Evolutionary conservation across 257 asterid genomes (phyloP), one percentile per base, ranked within the genome.

Genomic region (Gentiana straminea): DNA sequence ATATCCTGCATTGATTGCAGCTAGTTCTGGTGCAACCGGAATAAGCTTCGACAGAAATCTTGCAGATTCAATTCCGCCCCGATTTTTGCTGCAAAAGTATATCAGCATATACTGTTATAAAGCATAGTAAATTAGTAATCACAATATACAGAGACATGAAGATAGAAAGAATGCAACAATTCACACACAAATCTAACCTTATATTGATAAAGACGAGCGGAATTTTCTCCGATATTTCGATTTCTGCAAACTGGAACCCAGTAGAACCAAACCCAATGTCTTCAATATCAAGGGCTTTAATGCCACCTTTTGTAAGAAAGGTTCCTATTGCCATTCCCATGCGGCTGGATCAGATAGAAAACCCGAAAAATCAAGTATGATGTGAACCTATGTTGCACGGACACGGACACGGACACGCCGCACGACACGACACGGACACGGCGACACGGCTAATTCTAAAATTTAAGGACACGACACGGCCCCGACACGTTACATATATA

Each of bases 41-140:
- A 90, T 64, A 64, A 90, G 82, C 74, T 69, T 76, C 1, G 89
- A 68, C 62, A 86, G 51, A 64, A 90, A 90, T 10, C 61, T 68
- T 68, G 96, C 96, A 72, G 91, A 77, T 81, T 78, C 94, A 68
- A 64, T 63, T 64, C 89, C 95, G 59, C 96, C 96, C 63, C 72
- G 77, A 71, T 90, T 90, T 61, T 84, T 63, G 77, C 98, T 90
- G 85, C 61, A 68, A 52, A 44, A 68, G 65, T 54, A 64, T 54
- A 36, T 49, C 33, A 57, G 52, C 24, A 24, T 55, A 58, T 50
- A 54, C 69, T 60, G 68, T 64, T 59, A 55, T 52, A 35, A 36
- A 13, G 70, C n/a, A 13, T 10, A 48, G 46, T 41, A 24, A 24
- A 24, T 24, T 24, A 52, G 43, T 8, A 47, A 58, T 43, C 9